phyloP scores from a whole-genome alignment of 805 yeast genomes.

The Cyberlindnera euphorbiae region DNA sequence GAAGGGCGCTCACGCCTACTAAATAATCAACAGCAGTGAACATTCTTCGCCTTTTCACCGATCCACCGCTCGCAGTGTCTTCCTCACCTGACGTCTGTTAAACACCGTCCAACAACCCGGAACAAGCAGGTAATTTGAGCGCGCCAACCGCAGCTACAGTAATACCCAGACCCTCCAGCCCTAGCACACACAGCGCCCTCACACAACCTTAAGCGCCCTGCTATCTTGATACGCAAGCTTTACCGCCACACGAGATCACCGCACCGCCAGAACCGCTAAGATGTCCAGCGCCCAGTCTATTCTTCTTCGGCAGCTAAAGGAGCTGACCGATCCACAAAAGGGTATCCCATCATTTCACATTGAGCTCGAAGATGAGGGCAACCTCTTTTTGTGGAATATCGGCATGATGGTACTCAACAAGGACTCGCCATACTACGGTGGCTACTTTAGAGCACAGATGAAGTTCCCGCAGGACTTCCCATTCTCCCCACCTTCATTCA shows the following conservation, averaged over 20 bases:
- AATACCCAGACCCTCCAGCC: too few species aligned
- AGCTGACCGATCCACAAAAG: slow-evolving; percentile 87
- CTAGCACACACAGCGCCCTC: not conserved
- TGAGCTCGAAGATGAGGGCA: slow-evolving; percentile 52
- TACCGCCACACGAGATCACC: not conserved
- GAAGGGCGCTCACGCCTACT: too few species aligned
- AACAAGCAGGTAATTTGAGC: too few species aligned
- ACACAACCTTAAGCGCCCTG: not conserved
- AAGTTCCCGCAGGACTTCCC: slow-evolving; percentile 90
- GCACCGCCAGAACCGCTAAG: not conserved
- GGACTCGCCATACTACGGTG: slow-evolving; percentile 90
- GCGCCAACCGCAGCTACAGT: too few species aligned
- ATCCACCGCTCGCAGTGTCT: too few species aligned
- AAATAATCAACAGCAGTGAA: too few species aligned
- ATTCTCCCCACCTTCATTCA: slow-evolving; percentile 84
- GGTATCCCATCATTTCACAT: slow-evolving; percentile 71
- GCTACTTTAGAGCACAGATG: slow-evolving; percentile 92
- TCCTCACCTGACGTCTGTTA: too few species aligned
- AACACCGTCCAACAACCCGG: too few species aligned
- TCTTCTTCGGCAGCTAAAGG: slow-evolving; percentile 88
- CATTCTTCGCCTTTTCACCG: too few species aligned
- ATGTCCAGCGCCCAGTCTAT: slow-evolving; percentile 30
- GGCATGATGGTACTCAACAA: slow-evolving; percentile 90
- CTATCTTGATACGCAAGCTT: not conserved
- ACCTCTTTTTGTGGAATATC: slow-evolving; percentile 68